phyloP scores from a whole-genome alignment of 305 asterid species.

The Fraxinus floribunda region DNA sequence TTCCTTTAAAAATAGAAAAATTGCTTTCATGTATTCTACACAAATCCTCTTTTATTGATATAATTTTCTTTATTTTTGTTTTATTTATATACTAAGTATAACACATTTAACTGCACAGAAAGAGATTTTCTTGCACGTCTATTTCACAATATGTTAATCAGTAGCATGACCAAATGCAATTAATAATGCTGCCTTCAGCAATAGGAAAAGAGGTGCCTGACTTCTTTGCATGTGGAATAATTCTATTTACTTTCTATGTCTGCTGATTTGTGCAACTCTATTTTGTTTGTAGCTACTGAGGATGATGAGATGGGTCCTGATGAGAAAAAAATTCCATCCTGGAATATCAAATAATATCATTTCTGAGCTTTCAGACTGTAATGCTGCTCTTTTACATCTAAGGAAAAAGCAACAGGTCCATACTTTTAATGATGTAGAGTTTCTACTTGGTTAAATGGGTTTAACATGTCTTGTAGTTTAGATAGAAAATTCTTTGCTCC shows the following conservation, averaged over 20 bases:
- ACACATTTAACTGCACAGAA: too few species aligned
- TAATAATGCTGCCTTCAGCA: constrained; percentile 56
- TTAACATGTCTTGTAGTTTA: background rate
- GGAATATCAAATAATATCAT: constrained; percentile 75
- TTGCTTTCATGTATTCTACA: too few species aligned
- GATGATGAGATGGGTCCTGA: constrained; percentile 72
- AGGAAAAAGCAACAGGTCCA: constrained; percentile 90
- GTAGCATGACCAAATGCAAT: constrained; percentile 40
- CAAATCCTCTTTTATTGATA: too few species aligned
- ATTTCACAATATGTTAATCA: constrained; percentile 8
- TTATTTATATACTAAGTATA: too few species aligned
- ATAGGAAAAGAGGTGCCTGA: constrained; percentile 87
- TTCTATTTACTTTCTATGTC: too few species aligned
- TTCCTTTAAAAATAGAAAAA: too few species aligned
- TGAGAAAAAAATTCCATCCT: constrained; percentile 69
- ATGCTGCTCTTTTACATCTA: constrained; percentile 77
- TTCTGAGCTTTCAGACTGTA: constrained; percentile 80
- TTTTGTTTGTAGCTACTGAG: constrained; percentile 61
- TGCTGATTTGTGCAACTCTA: too few species aligned
- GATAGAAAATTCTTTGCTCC: background rate
- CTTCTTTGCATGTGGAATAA: constrained; percentile 3
- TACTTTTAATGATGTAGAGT: constrained; percentile 6
- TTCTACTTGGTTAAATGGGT: constrained; percentile 14
- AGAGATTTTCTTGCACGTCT: too few species aligned
- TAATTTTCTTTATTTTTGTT: too few species aligned